phyloP scores from a whole-genome alignment of 2,329 filamentous ascomycete species.

The Fusarium avenaceum region DNA sequence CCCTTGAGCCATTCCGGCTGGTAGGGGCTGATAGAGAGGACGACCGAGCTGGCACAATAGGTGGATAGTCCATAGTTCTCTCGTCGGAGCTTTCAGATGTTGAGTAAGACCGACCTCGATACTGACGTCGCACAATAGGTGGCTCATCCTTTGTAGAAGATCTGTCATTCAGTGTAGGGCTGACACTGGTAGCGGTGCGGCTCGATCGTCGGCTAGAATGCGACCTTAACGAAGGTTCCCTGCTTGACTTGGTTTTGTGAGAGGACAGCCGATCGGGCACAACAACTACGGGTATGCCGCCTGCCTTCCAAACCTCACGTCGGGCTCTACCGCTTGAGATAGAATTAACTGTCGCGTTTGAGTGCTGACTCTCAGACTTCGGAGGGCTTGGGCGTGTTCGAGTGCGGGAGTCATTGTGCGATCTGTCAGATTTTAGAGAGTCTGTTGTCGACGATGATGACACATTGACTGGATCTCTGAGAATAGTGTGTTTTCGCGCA shows the following conservation, averaged over 20 bases:
- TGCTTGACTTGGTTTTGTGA: constrained; percentile 62
- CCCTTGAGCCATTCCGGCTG: constrained; percentile 68
- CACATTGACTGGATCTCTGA: constrained; percentile 60
- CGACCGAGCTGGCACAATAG: constrained; percentile 67
- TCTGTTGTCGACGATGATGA: constrained; percentile 28
- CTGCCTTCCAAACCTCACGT: constrained; percentile 70
- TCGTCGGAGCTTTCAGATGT: constrained; percentile 65
- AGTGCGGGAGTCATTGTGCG: constrained; percentile 48
- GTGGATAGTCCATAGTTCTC: constrained; percentile 72
- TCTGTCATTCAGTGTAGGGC: constrained; percentile 61
- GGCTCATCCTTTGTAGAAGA: constrained; percentile 59
- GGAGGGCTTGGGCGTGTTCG: constrained; percentile 48
- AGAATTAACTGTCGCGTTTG: constrained; percentile 63
- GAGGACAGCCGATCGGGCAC: constrained; percentile 71
- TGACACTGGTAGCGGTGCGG: constrained; percentile 66
- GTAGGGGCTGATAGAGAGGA: constrained; percentile 74
- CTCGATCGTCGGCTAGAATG: constrained; percentile 71
- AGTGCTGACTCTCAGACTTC: constrained; percentile 64
- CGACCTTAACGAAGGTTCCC: constrained; percentile 70
- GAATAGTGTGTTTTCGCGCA: constrained; percentile 62
- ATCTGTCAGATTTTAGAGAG: constrained; percentile 30
- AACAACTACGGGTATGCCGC: constrained; percentile 73
- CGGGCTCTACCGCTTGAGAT: constrained; percentile 67
- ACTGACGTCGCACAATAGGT: constrained; percentile 59
- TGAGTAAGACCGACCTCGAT: constrained; percentile 59